Percentiles rank a stretch among this genome's conserved stretches.
These are phyloP conservation scores for Gyromitra esculenta DNA, from an alignment of 2,329 filamentous ascomycete genomes.

Conservation along the genomic window DNA sequence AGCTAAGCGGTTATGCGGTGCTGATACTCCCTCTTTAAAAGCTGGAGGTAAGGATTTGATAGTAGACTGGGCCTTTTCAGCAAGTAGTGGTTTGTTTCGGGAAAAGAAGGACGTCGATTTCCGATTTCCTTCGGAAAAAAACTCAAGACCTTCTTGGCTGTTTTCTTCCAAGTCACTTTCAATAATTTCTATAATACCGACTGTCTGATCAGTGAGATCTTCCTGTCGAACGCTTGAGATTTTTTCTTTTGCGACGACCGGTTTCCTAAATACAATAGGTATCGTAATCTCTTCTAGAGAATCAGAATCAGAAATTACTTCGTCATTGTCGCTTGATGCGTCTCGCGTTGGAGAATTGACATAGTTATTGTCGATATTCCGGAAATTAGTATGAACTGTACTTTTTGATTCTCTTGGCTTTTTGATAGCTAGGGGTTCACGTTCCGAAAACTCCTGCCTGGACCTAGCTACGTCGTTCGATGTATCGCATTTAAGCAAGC, in stretches of 20 bases:
- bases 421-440: background rate
- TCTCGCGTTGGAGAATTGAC: background rate
- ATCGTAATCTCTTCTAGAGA: background rate
- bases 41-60: background rate
- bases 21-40: background rate
- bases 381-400: background rate
- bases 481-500: constrained; percentile 1
- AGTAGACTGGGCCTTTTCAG: background rate
- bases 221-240: no score
- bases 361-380: background rate
- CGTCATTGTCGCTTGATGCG: background rate
- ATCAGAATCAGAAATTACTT: background rate
- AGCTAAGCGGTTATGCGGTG: background rate
- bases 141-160: background rate
- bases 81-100: background rate
- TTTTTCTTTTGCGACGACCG: background rate
- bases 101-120: background rate
- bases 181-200: constrained; percentile 25
- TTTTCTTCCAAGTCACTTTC: constrained; percentile 1
- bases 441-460: background rate
- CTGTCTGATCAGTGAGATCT: background rate
- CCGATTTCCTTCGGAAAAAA: background rate
- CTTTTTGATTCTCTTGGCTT: background rate
- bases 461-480: background rate
- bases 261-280: background rate